Evolutionary conservation across 1,284 basidiomycete genomes (phyloP).

Genomic region (Cutaneotrichosporon cutaneum): DNA sequence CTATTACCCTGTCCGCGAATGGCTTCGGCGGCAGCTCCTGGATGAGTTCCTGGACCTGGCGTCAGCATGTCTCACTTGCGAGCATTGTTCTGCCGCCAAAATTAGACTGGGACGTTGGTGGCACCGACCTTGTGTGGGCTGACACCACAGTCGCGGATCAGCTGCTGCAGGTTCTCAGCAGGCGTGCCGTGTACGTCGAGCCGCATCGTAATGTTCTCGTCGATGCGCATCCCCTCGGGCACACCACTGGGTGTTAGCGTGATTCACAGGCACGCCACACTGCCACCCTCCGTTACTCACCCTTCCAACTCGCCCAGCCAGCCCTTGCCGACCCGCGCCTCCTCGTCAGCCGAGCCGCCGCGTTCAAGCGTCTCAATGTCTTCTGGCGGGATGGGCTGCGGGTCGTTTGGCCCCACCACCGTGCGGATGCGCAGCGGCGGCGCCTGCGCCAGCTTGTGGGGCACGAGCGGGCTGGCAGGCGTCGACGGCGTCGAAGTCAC

Average conservation of each 20-base stretch:
- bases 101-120: not conserved
- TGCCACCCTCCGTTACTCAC: slow-evolving; percentile 26
- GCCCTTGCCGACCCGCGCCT: slow-evolving; percentile 39
- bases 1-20: slow-evolving; percentile 63
- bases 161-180: slow-evolving; percentile 58
- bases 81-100: not conserved
- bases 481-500: slow-evolving; percentile 27
- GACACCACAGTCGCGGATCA: slow-evolving; percentile 86
- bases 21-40: slow-evolving; percentile 77
- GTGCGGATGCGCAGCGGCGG: slow-evolving; percentile 8
- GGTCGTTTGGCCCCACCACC: not conserved
- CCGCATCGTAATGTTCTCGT: slow-evolving; percentile 49
- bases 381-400: slow-evolving; percentile 17
- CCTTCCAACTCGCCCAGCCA: slow-evolving; percentile 49
- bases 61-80: slow-evolving; percentile 9
- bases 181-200: slow-evolving; percentile 51
- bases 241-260: slow-evolving; percentile 24
- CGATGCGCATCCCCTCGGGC: slow-evolving; percentile 43
- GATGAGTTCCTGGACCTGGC: slow-evolving; percentile 71
- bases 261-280: not conserved
- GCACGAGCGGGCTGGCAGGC: slow-evolving; percentile 30
- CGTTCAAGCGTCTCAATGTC: slow-evolving; percentile 28
- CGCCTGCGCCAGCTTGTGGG: slow-evolving; percentile 13
- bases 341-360: slow-evolving; percentile 34
- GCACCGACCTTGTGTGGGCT: slow-evolving; percentile 66